Conservation (phyloP, 352 stramenopile species). For the Plasmopara viticola region DNA sequence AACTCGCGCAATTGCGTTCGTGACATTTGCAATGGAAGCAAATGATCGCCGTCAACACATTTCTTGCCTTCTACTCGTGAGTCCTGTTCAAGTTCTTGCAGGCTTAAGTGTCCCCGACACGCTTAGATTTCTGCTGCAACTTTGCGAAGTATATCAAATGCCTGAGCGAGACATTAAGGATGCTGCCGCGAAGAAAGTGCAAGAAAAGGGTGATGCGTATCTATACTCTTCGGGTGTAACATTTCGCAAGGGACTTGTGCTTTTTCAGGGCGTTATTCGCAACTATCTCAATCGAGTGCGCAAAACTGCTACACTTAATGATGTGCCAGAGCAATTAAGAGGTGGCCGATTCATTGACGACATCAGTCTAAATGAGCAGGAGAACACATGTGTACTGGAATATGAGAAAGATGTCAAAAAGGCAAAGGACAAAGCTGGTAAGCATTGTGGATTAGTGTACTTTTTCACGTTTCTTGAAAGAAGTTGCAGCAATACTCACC, state of each 20-base stretch:
- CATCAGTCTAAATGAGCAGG: conserved; percentile 38
- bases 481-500: background rate
- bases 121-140: conserved; percentile 66
- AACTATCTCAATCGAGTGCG: conserved; percentile 54
- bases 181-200: conserved; percentile 44
- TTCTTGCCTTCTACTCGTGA: conserved; percentile 72
- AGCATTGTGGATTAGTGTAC: conserved; percentile 2
- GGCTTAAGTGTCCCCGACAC: conserved; percentile 60
- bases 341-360: conserved; percentile 64
- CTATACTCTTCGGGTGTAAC: conserved; percentile 70
- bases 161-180: conserved; percentile 41
- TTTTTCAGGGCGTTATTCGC: conserved; percentile 66
- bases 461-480: background rate
- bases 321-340: background rate
- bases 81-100: conserved; percentile 77
- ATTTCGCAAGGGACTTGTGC: conserved; percentile 60
- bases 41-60: conserved; percentile 35
- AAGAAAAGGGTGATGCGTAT: conserved; percentile 54
- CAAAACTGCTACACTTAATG: conserved; percentile 11
- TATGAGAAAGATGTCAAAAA: conserved; percentile 54
- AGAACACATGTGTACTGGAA: conserved; percentile 42
- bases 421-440: conserved; percentile 65
- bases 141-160: conserved; percentile 57
- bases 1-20: conserved; percentile 66
- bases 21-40: conserved; percentile 47